Evolutionary conservation across 805 yeast genomes (phyloP), one percentile per base, ranked within the genome.

Genomic region (Candida boidinii): DNA sequence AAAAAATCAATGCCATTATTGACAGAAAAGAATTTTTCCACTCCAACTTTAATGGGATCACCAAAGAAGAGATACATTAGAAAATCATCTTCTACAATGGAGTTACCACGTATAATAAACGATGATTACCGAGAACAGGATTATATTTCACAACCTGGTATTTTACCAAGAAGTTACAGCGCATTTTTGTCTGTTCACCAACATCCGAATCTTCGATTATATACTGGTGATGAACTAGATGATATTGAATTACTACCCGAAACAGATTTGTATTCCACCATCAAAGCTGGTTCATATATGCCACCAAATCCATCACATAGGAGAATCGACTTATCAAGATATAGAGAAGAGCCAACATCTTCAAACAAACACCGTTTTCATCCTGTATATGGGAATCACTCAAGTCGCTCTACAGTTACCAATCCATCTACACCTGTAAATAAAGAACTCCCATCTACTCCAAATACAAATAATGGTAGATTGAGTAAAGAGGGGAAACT

Each of bases 401-500:
- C 23, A 12, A n/a, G n/a, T n/a, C n/a, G n/a, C n/a, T n/a, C n/a
- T n/a, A n/a, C n/a, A n/a, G n/a, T n/a, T n/a, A n/a, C n/a, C n/a
- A n/a, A n/a, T n/a, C n/a, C n/a, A n/a, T n/a, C n/a, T n/a, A n/a
- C n/a, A n/a, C n/a, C n/a, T n/a, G n/a, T n/a, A n/a, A n/a, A n/a
- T n/a, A n/a, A n/a, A n/a, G n/a, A n/a, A n/a, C n/a, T n/a, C n/a
- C n/a, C n/a, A n/a, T n/a, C 24, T 9, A 37, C 37, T 2, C 38
- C 43, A 11, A 31, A 30, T 17, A 42, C 50, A 4, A 45, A 46
- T 19, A 46, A 39, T 26, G 39, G 42, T 15, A 30, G 55, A 26
- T 36, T 55, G 14, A 49, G 49, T 22, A 52, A 46, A 30, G 56
- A 53, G 23, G 60, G 60, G 2, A 55, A 53, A 31, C 38, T 55